Base-by-base conservation (phyloP, 2,329 filamentous ascomycete species). In the Fusarium solani-melongenae region DNA sequence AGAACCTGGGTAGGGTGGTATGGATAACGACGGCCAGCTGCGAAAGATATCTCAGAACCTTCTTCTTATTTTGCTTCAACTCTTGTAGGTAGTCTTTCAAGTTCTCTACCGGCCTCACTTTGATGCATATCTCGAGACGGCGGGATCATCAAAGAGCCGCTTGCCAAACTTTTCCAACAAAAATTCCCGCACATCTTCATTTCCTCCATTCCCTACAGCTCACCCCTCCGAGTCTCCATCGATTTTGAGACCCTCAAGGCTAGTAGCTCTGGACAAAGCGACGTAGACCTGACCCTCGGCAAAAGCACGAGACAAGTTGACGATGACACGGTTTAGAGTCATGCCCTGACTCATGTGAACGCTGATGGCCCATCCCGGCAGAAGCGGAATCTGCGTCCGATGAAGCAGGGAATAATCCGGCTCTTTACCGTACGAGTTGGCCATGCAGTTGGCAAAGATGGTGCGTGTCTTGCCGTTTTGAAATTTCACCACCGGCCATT, bases 301-400 rank as follows among this genome's bases (percentile, higher is more conserved):
- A 73, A 91, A 92, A 0, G 84, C 84, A 6, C 79, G 78, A 0
- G 78, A 77, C 6, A 92, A 76, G 74, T 92, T 81, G 2, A 92
- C 88, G 2, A 87, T 83, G 2, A 90, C 89, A 5, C 85, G 84
- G 22, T 91, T 86, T 5, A 93, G 81, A 2, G 90, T 91, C 84
- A 92, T 88, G 4, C 90, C 89, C 80, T 92, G 89, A 5, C 85
- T 85, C 77, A 91, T 92, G 77, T 92, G 91, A 3, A 91, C 87
- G 0, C 87, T 92, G 75, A 92, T 86, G 0, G 91, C 91, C 88
- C 90, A 92, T 0, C 87, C 91, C 0, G 89, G 83, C 1, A 85
- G 80, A 0, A 92, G 82, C 0, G 91, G 91, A 7, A 92, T 85
- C 75, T 92, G 90, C 0, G 89, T 90, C n/a, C 91, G 83, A 1